Conservation (phyloP, 2,329 filamentous ascomycete species). For the Hypomyces perniciosus region DNA sequence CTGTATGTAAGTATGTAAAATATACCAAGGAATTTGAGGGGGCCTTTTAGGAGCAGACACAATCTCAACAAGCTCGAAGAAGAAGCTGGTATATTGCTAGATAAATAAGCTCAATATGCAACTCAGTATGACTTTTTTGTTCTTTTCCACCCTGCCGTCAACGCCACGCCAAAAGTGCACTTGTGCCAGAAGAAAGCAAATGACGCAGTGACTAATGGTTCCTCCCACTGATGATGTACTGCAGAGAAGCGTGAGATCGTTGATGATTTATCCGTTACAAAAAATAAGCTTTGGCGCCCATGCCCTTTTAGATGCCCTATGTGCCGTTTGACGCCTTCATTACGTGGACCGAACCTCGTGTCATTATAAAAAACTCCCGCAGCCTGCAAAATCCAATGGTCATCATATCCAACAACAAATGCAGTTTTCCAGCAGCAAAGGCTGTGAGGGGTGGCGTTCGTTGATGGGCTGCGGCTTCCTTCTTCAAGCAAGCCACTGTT, state of each 20-base stretch:
- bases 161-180: slow-evolving; percentile 11
- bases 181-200: slow-evolving; percentile 6
- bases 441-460: background rate
- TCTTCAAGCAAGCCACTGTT: slow-evolving; percentile 51
- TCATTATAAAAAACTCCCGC: slow-evolving; percentile 4
- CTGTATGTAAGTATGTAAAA: too few species aligned
- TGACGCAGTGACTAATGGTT: background rate
- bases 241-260: background rate
- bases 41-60: background rate
- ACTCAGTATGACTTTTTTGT: background rate
- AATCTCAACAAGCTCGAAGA: background rate
- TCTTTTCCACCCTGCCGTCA: slow-evolving; percentile 9
- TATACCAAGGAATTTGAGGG: too few species aligned
- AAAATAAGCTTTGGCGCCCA: slow-evolving; percentile 1
- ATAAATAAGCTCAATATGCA: background rate
- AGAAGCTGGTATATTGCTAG: background rate
- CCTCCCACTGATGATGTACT: background rate
- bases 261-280: slow-evolving; percentile 1
- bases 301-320: background rate
- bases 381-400: slow-evolving; percentile 5
- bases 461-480: background rate
- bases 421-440: background rate
- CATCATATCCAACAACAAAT: background rate
- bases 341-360: slow-evolving; percentile 1
- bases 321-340: slow-evolving; percentile 1